Evolutionary conservation across 2,329 filamentous ascomycete species (phyloP).

Genomic region (Hortaea werneckii): DNA sequence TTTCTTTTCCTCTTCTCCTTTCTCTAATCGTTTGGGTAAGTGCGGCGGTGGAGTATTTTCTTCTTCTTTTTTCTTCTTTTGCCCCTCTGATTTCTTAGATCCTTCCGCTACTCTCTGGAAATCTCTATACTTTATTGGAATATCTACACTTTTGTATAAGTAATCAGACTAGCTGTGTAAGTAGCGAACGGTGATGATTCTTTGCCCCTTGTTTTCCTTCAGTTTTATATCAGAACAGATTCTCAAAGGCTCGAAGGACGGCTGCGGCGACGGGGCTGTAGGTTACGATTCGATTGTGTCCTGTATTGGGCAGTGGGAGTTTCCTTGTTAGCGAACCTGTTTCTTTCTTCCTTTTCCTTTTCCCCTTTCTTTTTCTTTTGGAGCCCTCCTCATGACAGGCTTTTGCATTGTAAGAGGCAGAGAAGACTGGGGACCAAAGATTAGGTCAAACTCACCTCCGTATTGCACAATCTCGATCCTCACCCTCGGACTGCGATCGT

Average conservation of each 20-base stretch:
- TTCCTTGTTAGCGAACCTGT: not conserved
- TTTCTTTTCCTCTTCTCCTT: no score
- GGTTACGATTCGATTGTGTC: conserved; percentile 60
- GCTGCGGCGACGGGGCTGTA: conserved; percentile 55
- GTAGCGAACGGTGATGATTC: no score
- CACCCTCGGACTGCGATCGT: conserved; percentile 20
- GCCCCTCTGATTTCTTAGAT: no score
- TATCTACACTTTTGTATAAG: no score
- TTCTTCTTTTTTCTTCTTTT: no score
- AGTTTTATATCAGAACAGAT: conserved; percentile 4
- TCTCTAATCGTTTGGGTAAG: no score
- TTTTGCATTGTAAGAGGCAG: not conserved
- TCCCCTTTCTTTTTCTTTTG: no score
- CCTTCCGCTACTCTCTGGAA: no score
- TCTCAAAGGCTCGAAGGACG: conserved; percentile 54
- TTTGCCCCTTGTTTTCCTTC: no score
- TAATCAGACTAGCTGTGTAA: no score
- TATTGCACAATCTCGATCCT: conserved; percentile 35
- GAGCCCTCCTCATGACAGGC: not conserved
- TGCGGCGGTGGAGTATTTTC: no score
- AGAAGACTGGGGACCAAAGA: not conserved
- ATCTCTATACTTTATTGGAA: no score
- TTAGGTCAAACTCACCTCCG: conserved; percentile 26
- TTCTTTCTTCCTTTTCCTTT: not conserved
- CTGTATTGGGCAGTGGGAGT: conserved; percentile 29